A percentile compares a stretch with the other conserved stretches of the same genome.
phyloP scores from a whole-genome alignment of 2,329 filamentous ascomycete genomes.

The Botrytis tulipae region DNA sequence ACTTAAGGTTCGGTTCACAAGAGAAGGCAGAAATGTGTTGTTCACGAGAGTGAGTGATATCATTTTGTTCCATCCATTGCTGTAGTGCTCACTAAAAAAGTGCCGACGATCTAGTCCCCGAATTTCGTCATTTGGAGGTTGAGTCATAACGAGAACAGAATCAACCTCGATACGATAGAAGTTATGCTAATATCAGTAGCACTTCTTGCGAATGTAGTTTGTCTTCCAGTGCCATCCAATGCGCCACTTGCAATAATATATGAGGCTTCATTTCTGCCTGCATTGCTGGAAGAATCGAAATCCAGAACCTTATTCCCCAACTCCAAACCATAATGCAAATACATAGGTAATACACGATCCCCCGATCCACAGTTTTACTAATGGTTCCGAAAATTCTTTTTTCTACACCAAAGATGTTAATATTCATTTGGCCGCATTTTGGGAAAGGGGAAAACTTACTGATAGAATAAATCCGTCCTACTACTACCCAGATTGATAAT shows the following conservation, averaged over 20 bases:
- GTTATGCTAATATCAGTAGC: not conserved
- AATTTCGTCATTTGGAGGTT: not conserved
- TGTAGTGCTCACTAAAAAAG: slow-evolving; percentile 7
- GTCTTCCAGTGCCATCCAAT: not conserved
- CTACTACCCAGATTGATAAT: slow-evolving; percentile 98
- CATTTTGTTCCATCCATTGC: not conserved
- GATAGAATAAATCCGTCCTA: slow-evolving; percentile 74
- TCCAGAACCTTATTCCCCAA: not conserved
- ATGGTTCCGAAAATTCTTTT: slow-evolving; percentile 68
- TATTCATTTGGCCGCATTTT: slow-evolving; percentile 34
- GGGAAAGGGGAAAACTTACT: slow-evolving; percentile 22
- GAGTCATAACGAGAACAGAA: not conserved
- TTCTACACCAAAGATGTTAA: slow-evolving; percentile 43
- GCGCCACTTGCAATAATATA: not conserved
- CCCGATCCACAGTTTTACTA: slow-evolving; percentile 26
- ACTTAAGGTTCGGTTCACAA: not conserved
- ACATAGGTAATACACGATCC: slow-evolving; percentile 18
- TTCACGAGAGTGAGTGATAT: not conserved
- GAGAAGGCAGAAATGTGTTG: not conserved
- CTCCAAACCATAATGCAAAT: slow-evolving; percentile 12
- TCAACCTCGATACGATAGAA: not conserved
- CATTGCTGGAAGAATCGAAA: slow-evolving; percentile 2
- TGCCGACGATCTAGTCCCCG: not conserved
- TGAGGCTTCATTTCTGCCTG: slow-evolving; percentile 1
- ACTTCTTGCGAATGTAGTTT: not conserved